Conservation (phyloP, 2,329 filamentous ascomycete genomes). For the Fusarium heterosporum region DNA sequence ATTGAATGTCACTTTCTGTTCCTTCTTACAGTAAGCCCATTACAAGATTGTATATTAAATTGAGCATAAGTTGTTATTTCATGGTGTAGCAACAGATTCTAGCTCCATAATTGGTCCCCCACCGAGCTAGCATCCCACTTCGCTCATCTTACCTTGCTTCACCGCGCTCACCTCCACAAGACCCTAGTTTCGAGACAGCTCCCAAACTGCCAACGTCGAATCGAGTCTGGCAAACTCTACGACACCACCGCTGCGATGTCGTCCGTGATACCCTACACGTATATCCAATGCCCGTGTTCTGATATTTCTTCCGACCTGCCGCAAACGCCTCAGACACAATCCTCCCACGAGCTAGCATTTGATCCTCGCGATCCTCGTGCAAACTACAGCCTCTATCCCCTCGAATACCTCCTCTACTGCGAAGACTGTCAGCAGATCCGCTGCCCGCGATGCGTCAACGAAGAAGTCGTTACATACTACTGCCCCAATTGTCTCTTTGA, state of each 20-base stretch:
- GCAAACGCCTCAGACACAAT: slow-evolving; percentile 46
- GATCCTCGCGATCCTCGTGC: slow-evolving; percentile 86
- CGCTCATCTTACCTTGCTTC: slow-evolving; percentile 17
- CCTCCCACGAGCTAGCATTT: slow-evolving; percentile 78
- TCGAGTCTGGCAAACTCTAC: slow-evolving; percentile 31
- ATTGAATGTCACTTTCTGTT: no score
- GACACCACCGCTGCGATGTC: slow-evolving; percentile 56
- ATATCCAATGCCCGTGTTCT: slow-evolving; percentile 75
- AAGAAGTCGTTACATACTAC: slow-evolving; percentile 95
- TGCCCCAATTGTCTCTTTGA: slow-evolving; percentile 97
- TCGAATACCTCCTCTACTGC: slow-evolving; percentile 95
- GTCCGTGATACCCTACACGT: slow-evolving; percentile 70
- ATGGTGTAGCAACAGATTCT: neutral
- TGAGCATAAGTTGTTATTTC: neutral
- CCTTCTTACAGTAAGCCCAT: no score
- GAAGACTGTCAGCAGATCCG: slow-evolving; percentile 97
- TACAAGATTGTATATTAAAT: no score
- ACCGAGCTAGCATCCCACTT: slow-evolving; percentile 15
- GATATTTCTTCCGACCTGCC: slow-evolving; percentile 56
- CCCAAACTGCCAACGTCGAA: slow-evolving; percentile 11
- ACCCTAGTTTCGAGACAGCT: slow-evolving; percentile 40
- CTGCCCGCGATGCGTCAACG: slow-evolving; percentile 89
- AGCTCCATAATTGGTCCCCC: slow-evolving; percentile 24
- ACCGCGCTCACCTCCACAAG: slow-evolving; percentile 17
- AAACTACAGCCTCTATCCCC: slow-evolving; percentile 91